Percentiles rank a stretch among this genome's conserved stretches.
phyloP scores from a whole-genome alignment of 805 yeast species.

The Lachancea kluyveri region DNA sequence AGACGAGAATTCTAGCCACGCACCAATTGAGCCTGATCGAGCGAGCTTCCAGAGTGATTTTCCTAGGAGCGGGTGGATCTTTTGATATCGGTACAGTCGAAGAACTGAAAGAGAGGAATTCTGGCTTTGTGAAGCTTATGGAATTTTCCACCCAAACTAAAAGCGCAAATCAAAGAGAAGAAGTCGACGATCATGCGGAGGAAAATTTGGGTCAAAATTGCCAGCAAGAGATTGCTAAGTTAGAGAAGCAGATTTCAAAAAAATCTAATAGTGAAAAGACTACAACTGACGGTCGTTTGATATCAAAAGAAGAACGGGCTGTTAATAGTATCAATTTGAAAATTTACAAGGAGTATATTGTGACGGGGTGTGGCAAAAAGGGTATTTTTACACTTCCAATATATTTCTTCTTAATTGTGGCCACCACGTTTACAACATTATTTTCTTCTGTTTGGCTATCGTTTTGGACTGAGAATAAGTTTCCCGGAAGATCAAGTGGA shows the following conservation, averaged over 20 bases:
- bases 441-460: constrained; percentile 60
- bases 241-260: constrained; percentile 16
- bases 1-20: constrained; percentile 66
- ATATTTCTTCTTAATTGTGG: constrained; percentile 19
- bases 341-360: constrained; percentile 47
- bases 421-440: constrained; percentile 26
- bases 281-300: constrained; percentile 32
- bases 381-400: constrained; percentile 19
- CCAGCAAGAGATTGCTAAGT: constrained; percentile 11
- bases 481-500: constrained; percentile 38
- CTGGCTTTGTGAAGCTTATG: constrained; percentile 46
- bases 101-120: constrained; percentile 42
- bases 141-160: constrained; percentile 36
- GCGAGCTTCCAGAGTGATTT: constrained; percentile 57
- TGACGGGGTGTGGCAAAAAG: constrained; percentile 48
- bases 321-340: constrained; percentile 44
- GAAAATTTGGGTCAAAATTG: constrained; percentile 3
- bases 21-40: constrained; percentile 64
- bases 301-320: constrained; percentile 50
- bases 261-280: constrained; percentile 12
- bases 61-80: constrained; percentile 57
- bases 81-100: constrained; percentile 55
- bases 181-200: constrained; percentile 7
- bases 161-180: constrained; percentile 23
- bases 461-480: constrained; percentile 67